phyloP scores from a whole-genome alignment of 768 basidiomycete genomes.

The Strobilomyces echinocephalus region DNA sequence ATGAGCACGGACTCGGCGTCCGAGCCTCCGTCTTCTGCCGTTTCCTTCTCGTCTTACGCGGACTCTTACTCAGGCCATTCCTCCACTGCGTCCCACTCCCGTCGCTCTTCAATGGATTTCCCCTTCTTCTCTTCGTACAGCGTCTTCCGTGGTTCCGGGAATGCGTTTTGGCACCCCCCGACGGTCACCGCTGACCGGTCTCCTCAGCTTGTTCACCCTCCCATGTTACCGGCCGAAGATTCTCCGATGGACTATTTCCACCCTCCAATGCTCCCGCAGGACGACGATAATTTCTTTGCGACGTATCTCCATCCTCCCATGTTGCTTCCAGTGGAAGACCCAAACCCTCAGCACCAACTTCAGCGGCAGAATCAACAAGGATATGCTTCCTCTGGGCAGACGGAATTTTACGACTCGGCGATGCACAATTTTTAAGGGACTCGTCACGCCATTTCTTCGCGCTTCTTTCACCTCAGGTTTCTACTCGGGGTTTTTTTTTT shows the following conservation, averaged over 20 bases:
- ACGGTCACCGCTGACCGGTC: slow-evolving; percentile 60
- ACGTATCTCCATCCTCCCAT: slow-evolving; percentile 55
- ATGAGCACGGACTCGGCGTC: slow-evolving; percentile 59
- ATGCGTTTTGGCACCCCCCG: slow-evolving; percentile 73
- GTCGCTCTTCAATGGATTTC: slow-evolving; percentile 59
- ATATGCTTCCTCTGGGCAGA: slow-evolving; percentile 15
- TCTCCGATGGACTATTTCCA: slow-evolving; percentile 73
- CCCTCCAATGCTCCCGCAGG: slow-evolving; percentile 53
- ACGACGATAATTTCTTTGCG: slow-evolving; percentile 59
- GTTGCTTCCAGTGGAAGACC: slow-evolving; percentile 41
- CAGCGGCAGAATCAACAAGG: slow-evolving; percentile 21
- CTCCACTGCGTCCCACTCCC: slow-evolving; percentile 54
- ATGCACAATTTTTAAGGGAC: slow-evolving; percentile 33
- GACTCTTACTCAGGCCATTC: slow-evolving; percentile 59
- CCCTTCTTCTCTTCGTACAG: slow-evolving; percentile 55
- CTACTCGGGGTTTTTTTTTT: slow-evolving; percentile 1
- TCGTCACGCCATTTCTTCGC: not conserved
- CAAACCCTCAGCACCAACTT: slow-evolving; percentile 17
- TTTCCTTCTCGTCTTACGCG: slow-evolving; percentile 56
- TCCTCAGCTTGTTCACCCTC: slow-evolving; percentile 60
- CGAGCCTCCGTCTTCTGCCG: slow-evolving; percentile 53
- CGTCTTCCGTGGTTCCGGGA: slow-evolving; percentile 52
- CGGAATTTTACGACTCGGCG: slow-evolving; percentile 33
- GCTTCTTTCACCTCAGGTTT: slow-evolving; percentile 5
- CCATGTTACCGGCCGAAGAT: slow-evolving; percentile 62